Evolutionary conservation across 495 filamentous ascomycete genomes (phyloP).

Genomic region (Chaetomidium leptoderma): DNA sequence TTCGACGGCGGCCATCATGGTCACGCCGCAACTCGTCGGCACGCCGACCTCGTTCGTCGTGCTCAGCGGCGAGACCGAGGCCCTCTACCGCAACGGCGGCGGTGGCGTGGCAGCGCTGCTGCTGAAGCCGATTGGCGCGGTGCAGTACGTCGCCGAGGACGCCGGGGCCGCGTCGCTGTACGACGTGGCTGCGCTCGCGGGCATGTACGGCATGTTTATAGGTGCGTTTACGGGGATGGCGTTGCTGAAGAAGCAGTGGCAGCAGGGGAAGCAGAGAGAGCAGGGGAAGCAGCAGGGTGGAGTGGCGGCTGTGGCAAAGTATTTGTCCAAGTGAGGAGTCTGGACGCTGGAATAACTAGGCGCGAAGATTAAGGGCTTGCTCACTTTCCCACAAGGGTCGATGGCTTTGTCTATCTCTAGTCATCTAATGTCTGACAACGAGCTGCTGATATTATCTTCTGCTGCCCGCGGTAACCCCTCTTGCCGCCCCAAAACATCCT

Average conservation of each 20-base stretch:
- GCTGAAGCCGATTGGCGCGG: constrained; percentile 3
- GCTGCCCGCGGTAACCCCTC: too few species aligned
- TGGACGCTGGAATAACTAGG: too few species aligned
- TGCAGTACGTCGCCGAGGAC: constrained; percentile 11
- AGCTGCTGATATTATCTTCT: too few species aligned
- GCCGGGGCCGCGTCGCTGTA: constrained; percentile 11
- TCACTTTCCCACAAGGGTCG: too few species aligned
- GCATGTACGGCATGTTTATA: constrained; percentile 24
- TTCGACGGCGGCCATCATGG: constrained; percentile 24
- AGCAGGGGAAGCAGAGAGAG: background rate
- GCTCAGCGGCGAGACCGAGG: constrained; percentile 12
- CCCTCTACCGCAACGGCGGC: background rate
- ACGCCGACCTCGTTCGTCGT: constrained; percentile 10
- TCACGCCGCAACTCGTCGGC: constrained; percentile 22
- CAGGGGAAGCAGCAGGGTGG: background rate
- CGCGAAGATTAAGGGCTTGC: background rate
- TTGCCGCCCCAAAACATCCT: too few species aligned
- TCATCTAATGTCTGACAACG: too few species aligned
- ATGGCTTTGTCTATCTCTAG: too few species aligned
- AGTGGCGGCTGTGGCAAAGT: background rate
- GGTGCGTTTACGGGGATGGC: constrained; percentile 18
- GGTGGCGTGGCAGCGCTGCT: too few species aligned
- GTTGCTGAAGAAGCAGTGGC: constrained; percentile 9
- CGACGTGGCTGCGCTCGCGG: constrained; percentile 16
- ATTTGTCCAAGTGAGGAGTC: background rate